These are phyloP conservation scores for Irpex lacteus DNA, from an alignment of 1,284 basidiomycete genomes.

Conservation along the genomic window DNA sequence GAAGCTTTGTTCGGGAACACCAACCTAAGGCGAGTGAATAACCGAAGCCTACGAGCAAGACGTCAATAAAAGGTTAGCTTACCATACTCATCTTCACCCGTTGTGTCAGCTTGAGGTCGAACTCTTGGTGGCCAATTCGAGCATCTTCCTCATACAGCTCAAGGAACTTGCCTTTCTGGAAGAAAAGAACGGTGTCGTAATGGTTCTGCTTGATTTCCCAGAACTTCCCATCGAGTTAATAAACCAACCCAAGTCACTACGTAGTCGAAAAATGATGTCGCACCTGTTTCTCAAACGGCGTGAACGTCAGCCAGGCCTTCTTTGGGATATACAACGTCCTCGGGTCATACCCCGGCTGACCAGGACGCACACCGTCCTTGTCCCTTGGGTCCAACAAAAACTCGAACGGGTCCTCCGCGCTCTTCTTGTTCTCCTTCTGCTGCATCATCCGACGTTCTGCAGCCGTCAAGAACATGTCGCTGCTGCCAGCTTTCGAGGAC, in stretches of 20 bases:
- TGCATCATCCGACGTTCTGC: slow-evolving; percentile 79
- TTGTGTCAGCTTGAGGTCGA: slow-evolving; percentile 89
- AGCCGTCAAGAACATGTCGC: slow-evolving; percentile 70
- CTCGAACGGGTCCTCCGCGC: slow-evolving; percentile 76
- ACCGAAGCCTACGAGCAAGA: background rate
- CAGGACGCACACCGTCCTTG: slow-evolving; percentile 81
- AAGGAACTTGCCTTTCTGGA: slow-evolving; percentile 83
- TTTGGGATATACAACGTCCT: slow-evolving; percentile 85
- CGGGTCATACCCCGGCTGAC: slow-evolving; percentile 89
- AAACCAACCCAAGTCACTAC: background rate
- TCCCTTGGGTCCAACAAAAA: slow-evolving; percentile 82
- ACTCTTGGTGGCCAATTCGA: slow-evolving; percentile 84
- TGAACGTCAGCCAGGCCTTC: slow-evolving; percentile 81
- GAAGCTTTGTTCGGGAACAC: slow-evolving; percentile 94
- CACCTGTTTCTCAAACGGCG: slow-evolving; percentile 94
- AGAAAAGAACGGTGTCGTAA: slow-evolving; percentile 94
- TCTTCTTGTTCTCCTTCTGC: slow-evolving; percentile 82
- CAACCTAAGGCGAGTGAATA: slow-evolving; percentile 55
- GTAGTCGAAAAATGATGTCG: slow-evolving; percentile 17
- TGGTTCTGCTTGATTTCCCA: slow-evolving; percentile 98
- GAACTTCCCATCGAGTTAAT: slow-evolving; percentile 50
- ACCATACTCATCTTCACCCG: slow-evolving; percentile 99
- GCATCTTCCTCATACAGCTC: slow-evolving; percentile 97
- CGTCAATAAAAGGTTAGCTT: background rate
- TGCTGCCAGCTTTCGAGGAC: slow-evolving; percentile 24